Evolutionary conservation across 1,139 yeast genomes (phyloP), one percentile per base, ranked within the genome.

Genomic region (Saccharomyces hybrid): DNA sequence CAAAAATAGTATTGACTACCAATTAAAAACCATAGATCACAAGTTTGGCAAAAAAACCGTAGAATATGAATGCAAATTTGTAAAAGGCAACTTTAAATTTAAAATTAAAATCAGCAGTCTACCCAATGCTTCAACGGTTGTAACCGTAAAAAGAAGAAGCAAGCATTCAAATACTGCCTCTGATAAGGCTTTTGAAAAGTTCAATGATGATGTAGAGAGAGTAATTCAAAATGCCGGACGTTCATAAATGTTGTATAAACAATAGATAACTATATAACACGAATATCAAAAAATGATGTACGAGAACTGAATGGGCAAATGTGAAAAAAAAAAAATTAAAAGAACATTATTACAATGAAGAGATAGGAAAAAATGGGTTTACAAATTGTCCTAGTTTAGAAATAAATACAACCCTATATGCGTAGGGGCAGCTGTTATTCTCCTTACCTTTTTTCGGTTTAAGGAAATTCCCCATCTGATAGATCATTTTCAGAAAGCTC

Each of bases 11-110:
- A 60, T 68, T 32, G 67, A 61, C 34, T 66, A 64, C 52, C 59
- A 60, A 26, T 49, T 67, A 14, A 62, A 61, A 32, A 51, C 51
- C 5, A 50, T 64, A 41, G 65, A 64, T 28, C 60, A 61, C 20
- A 63, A 55, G 27, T 52, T 53, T n/a, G 32, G 30, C 3, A 57
- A 30, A n/a, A 66, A 65, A 44, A 58, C 50, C 28, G 66, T 67
- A 7, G 67, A 61, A 41, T 68, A 67, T 48, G 63, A 63, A 42
- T 68, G 71, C 51, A 59, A 52, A 50, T 65, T 65, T 51, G 60
- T 56, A 7, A 51, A 60, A 41, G 67, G 68, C 3, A 61, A 59
- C 26, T 65, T 61, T 51, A 60, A 59, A 42, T 66, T 65, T 52
- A 63, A 59, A 53, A 63, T 67, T 5, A 62, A 55, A 31, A 63